Evolutionary conservation across 495 filamentous ascomycete genomes (phyloP).

Genomic region (Rhypophila decipiens): DNA sequence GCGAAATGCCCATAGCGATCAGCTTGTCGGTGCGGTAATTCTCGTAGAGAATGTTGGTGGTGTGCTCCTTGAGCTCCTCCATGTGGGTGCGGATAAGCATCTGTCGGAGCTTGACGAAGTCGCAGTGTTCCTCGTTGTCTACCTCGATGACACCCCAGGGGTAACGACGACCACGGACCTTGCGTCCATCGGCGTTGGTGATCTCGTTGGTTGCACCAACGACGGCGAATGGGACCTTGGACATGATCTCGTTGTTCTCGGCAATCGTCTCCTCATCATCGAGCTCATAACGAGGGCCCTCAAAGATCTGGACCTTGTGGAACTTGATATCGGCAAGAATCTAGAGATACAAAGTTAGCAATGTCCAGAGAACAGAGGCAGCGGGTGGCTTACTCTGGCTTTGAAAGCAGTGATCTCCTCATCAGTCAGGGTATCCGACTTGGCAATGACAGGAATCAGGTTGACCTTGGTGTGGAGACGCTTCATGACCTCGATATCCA

Average conservation of each 20-base stretch:
- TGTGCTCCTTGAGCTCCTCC: constrained; percentile 99
- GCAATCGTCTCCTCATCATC: constrained; percentile 99
- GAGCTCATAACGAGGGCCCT: constrained; percentile 95
- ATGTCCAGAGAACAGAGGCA: not conserved
- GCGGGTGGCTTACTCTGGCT: constrained; percentile 63
- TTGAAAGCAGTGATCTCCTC: constrained; percentile 94
- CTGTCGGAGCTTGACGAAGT: constrained; percentile 98
- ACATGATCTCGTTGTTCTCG: constrained; percentile 99
- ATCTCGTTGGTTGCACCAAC: constrained; percentile 95
- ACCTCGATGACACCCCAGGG: constrained; percentile 99
- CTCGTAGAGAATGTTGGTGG: constrained; percentile 97
- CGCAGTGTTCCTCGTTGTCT: constrained; percentile 99
- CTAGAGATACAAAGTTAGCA: constrained; percentile 40
- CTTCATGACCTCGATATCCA: constrained; percentile 99
- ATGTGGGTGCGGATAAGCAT: constrained; percentile 99
- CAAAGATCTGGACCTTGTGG: constrained; percentile 97
- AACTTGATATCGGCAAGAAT: constrained; percentile 95
- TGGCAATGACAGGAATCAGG: constrained; percentile 97
- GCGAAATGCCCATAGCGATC: constrained; percentile 93
- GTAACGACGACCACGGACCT: constrained; percentile 92
- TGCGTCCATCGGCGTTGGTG: constrained; percentile 82
- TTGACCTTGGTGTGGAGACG: constrained; percentile 99
- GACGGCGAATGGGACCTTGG: constrained; percentile 97
- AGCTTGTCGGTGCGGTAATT: constrained; percentile 99
- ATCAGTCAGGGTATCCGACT: constrained; percentile 95